Evolutionary conservation across 495 filamentous ascomycete species (phyloP), one percentile per base, ranked within the genome.

Genomic region (Podospora pseudocomata): DNA sequence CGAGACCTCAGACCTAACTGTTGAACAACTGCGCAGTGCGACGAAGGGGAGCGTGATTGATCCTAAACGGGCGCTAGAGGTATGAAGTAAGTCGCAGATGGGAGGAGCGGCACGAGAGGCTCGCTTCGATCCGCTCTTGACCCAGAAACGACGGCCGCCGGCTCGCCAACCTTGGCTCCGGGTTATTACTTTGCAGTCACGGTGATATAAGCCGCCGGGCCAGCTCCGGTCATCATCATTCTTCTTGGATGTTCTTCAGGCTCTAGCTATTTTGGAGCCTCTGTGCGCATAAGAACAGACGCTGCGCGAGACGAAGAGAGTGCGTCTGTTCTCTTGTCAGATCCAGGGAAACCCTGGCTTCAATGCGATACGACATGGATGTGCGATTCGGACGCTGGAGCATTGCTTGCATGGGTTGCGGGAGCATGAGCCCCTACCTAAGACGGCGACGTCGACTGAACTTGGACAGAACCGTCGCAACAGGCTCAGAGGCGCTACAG

Each of bases 121-220:
- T 76, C 74, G 71, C 74, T 74, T 75, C 76, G 73, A 72, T 72
- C 73, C 74, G 74, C 66, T 65, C 49, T 61, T 56, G 20, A 67
- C 66, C 75, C 72, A 76, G 63, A 70, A 63, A 68, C 68, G 49
- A 61, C 64, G 56, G 65, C 65, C 44, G 6, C 65, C 65, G 74
- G 70, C 70, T 76, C 70, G 65, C 23, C 70, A 69, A 55, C 68
- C 68, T 67, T 66, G 68, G 60, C 55, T 63, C 68, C 68, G 69
- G 67, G 70, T 23, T 23, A 5, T 28, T 23, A 32, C 30, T 63
- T 5, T 71, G 66, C 66, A 60, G 59, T 73, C 71, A 71, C 67
- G 67, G 71, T 68, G 67, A 73, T 71, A 71, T 72, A 57, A 70
- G 64, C 68, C 70, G 67, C 71, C 64, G 71, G 30, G 61, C 28